Evolutionary conservation across 306 rosid species (phyloP).

Genomic region (Rosa rugosa): DNA sequence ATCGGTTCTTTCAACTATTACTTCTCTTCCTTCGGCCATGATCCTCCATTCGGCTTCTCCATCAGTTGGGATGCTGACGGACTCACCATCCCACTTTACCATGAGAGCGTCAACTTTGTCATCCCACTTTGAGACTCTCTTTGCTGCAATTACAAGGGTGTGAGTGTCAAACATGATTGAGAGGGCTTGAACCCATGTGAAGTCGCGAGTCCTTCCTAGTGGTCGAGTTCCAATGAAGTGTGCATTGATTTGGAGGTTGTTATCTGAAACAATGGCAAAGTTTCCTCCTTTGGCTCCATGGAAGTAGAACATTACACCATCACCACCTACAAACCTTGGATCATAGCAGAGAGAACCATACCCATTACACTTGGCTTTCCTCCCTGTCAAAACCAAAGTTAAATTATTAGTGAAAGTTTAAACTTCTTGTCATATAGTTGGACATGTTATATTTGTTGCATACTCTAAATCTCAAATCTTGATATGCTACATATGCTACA

Average conservation of each 20-base stretch:
- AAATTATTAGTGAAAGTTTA: conserved; percentile 1
- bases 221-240: conserved; percentile 75
- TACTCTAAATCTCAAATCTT: not conserved
- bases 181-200: conserved; percentile 81
- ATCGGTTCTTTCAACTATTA: conserved; percentile 67
- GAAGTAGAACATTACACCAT: conserved; percentile 84
- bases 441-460: not conserved
- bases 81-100: conserved; percentile 60
- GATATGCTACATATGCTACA: not conserved
- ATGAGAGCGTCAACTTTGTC: conserved; percentile 53
- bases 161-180: conserved; percentile 62
- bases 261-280: conserved; percentile 67
- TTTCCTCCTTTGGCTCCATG: conserved; percentile 73
- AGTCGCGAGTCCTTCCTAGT: conserved; percentile 74
- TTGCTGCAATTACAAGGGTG: conserved; percentile 68
- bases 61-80: conserved; percentile 35
- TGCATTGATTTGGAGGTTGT: conserved; percentile 66
- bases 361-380: conserved; percentile 68
- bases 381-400: conserved; percentile 36
- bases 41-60: conserved; percentile 66
- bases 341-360: conserved; percentile 79
- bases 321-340: conserved; percentile 82
- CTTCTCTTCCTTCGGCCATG: conserved; percentile 47
- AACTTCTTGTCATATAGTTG: not conserved
- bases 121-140: conserved; percentile 60